Percentiles rank a stretch among this genome's conserved stretches.
Evolutionary conservation across 805 yeast genomes (phyloP).

Genomic region (Nakazawaea peltata): DNA sequence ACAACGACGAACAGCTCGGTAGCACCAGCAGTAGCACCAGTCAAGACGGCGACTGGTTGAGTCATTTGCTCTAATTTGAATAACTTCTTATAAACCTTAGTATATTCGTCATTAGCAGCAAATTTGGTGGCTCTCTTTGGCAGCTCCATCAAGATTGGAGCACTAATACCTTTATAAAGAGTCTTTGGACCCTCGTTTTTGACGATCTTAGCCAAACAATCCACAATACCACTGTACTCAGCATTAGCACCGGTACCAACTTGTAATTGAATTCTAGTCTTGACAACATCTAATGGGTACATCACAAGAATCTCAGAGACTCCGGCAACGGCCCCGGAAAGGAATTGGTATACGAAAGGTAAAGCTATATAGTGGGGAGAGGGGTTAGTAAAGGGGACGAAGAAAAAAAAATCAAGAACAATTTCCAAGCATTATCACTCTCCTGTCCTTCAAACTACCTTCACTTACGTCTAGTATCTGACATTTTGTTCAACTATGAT

Average conservation of each 20-base stretch:
- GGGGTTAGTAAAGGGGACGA: background rate
- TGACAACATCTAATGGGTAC: slow-evolving; percentile 96
- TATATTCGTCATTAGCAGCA: slow-evolving; percentile 97
- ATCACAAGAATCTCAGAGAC: slow-evolving; percentile 90
- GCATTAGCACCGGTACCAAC: slow-evolving; percentile 44
- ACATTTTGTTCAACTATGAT: too few species aligned
- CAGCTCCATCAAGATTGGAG: slow-evolving; percentile 98
- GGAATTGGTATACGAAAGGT: slow-evolving; percentile 88
- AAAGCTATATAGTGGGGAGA: slow-evolving; percentile 48
- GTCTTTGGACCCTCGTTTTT: slow-evolving; percentile 78
- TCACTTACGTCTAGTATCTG: slow-evolving; percentile 8
- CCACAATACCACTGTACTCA: slow-evolving; percentile 77
- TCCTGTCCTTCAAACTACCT: too few species aligned
- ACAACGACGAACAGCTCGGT: slow-evolving; percentile 95
- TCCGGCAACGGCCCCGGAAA: slow-evolving; percentile 93
- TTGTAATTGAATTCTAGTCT: slow-evolving; percentile 91
- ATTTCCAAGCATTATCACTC: background rate
- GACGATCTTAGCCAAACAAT: slow-evolving; percentile 77
- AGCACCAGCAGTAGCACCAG: slow-evolving; percentile 99
- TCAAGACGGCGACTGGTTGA: slow-evolving; percentile 78
- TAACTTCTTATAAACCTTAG: slow-evolving; percentile 63
- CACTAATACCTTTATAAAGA: slow-evolving; percentile 87
- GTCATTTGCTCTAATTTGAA: slow-evolving; percentile 66
- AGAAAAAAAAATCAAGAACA: background rate
- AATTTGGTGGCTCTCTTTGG: slow-evolving; percentile 98